These are phyloP conservation scores for Solanum corneliomulleri DNA, from an alignment of 257 asterid genomes.

Conservation along the genomic window DNA sequence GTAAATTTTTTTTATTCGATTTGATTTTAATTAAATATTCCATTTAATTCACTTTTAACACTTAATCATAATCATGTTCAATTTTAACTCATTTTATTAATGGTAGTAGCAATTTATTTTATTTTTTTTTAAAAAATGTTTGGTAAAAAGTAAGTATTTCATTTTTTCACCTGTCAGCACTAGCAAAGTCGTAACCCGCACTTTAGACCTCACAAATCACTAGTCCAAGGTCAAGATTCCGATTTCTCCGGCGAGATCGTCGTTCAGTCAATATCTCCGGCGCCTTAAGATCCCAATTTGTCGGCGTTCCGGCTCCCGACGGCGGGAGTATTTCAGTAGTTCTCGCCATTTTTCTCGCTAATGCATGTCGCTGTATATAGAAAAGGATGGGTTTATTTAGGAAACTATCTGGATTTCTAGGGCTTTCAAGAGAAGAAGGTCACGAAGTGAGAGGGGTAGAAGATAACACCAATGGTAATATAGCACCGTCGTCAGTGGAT, in stretches of 20 bases:
- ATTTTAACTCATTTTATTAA: background rate
- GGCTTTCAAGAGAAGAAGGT: constrained; percentile 50
- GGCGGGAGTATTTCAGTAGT: background rate
- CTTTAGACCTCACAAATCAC: background rate
- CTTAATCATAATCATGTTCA: background rate
- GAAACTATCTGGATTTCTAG: constrained; percentile 41
- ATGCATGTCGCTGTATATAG: background rate
- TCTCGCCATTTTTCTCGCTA: background rate
- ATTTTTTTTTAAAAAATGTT: background rate
- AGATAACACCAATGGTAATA: constrained; percentile 19
- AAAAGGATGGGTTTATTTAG: constrained; percentile 45
- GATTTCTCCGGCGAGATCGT: background rate
- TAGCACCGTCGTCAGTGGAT: constrained; percentile 4
- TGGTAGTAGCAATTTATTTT: background rate
- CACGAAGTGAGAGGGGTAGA: constrained; percentile 15
- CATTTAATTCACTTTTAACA: background rate
- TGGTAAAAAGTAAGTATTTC: background rate
- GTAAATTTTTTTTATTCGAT: too few species aligned
- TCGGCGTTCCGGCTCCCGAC: background rate
- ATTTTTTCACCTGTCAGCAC: background rate
- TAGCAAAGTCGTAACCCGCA: background rate
- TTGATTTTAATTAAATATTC: background rate
- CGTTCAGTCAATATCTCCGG: background rate
- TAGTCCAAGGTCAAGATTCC: background rate
- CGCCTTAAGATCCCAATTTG: background rate